Conservation (phyloP, 2,329 filamentous ascomycete species). For the Ophiocordyceps camponoti-leonardi region DNA sequence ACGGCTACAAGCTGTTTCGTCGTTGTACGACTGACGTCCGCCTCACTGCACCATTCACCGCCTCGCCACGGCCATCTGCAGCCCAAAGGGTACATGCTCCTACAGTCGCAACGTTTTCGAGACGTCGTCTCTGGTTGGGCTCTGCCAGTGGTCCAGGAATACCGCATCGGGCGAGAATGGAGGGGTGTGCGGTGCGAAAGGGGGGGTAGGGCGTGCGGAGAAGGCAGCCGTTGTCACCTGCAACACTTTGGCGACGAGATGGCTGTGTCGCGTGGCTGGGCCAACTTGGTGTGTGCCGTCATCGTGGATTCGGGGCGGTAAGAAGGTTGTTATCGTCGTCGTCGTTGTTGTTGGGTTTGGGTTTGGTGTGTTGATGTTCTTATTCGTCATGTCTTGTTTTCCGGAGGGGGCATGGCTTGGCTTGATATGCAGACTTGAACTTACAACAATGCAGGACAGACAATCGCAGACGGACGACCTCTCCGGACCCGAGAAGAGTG, state of each 20-base stretch:
- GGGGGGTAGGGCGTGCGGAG: background rate
- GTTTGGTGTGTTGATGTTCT: too few relatives aligned
- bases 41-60: slow-evolving; percentile 2
- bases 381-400: background rate
- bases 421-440: too few relatives aligned
- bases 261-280: background rate
- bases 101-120: background rate
- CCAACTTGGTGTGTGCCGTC: background rate
- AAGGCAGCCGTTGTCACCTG: background rate
- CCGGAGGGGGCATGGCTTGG: too few relatives aligned
- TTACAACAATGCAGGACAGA: too few relatives aligned
- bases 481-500: too few relatives aligned
- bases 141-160: background rate
- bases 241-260: too few relatives aligned
- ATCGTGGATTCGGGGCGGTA: background rate
- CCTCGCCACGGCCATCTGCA: slow-evolving; percentile 1
- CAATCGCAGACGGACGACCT: too few relatives aligned
- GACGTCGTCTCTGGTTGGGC: background rate
- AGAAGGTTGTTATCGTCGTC: too few relatives aligned
- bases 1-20: background rate
- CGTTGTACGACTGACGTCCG: slow-evolving; percentile 1
- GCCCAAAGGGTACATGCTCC: background rate
- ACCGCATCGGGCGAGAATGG: background rate
- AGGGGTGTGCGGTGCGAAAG: background rate
- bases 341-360: background rate